Conservation (phyloP, 257 asterid species). For the Solanum pennellii region DNA sequence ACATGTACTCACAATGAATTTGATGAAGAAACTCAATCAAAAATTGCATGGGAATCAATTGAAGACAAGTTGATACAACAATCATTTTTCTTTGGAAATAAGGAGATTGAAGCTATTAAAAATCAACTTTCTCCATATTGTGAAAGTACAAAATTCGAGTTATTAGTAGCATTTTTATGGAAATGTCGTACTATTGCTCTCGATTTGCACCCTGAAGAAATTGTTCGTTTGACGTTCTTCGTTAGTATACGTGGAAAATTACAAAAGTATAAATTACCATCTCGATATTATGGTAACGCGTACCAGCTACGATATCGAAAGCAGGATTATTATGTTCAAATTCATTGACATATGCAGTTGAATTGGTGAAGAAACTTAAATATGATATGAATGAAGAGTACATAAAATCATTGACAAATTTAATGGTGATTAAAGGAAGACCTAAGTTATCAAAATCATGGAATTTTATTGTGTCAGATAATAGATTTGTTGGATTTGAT, state of each 20-base stretch:
- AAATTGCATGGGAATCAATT: background rate
- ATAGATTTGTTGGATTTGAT: background rate
- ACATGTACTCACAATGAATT: constrained; percentile 7
- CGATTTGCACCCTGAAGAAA: too few relatives aligned
- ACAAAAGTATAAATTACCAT: background rate
- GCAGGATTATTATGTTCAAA: background rate
- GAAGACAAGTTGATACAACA: background rate
- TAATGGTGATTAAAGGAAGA: background rate
- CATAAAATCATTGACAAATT: background rate
- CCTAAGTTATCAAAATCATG: too few relatives aligned
- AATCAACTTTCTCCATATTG: background rate
- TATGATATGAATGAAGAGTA: background rate
- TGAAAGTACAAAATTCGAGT: background rate
- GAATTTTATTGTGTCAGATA: background rate
- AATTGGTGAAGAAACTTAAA: background rate
- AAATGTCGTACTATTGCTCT: background rate
- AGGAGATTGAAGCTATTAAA: constrained; percentile 1
- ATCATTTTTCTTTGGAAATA: constrained; percentile 2
- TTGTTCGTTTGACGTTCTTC: too few relatives aligned
- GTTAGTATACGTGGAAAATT: too few relatives aligned
- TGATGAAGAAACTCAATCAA: background rate
- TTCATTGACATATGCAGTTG: background rate
- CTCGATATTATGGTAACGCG: background rate
- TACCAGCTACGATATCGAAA: background rate
- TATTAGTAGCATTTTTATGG: background rate